Conservation (phyloP, 2,329 filamentous ascomycete species). For the Penicillium griseofulvum region DNA sequence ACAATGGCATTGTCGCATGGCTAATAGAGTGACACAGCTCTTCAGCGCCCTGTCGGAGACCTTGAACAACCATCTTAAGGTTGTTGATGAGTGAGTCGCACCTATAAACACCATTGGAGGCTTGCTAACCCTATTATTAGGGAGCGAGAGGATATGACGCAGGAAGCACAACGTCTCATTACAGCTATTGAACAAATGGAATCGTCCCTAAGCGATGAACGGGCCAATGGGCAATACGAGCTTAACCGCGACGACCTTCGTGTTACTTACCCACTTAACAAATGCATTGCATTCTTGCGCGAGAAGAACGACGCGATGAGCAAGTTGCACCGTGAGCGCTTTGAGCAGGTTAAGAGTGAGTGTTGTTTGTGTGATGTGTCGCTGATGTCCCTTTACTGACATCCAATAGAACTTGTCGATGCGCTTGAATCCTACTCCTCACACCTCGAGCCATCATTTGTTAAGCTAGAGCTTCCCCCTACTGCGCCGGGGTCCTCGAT, state of each 20-base stretch:
- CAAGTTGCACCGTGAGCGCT: slow-evolving; percentile 84
- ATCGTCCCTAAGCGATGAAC: slow-evolving; percentile 75
- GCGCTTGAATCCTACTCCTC: slow-evolving; percentile 95
- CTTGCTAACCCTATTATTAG: slow-evolving; percentile 33
- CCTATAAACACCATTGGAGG: slow-evolving; percentile 4
- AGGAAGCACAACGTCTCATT: slow-evolving; percentile 83
- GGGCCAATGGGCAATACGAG: slow-evolving; percentile 62
- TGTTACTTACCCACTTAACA: slow-evolving; percentile 77
- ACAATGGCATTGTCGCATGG: not conserved
- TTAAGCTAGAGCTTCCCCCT: slow-evolving; percentile 80
- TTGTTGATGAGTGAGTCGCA: slow-evolving; percentile 64
- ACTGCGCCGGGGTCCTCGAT: slow-evolving; percentile 72
- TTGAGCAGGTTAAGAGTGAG: slow-evolving; percentile 91
- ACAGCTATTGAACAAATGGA: slow-evolving; percentile 92
- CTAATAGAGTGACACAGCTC: slow-evolving; percentile 55
- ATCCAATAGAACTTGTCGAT: slow-evolving; percentile 74
- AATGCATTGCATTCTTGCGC: slow-evolving; percentile 75
- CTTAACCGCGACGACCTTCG: slow-evolving; percentile 65
- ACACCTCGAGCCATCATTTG: slow-evolving; percentile 85
- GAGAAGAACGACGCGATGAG: slow-evolving; percentile 80
- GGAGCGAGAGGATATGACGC: slow-evolving; percentile 88
- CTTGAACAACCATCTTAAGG: slow-evolving; percentile 81
- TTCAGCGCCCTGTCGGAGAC: slow-evolving; percentile 90
- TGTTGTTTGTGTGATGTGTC: slow-evolving; percentile 5
- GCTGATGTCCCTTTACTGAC: slow-evolving; percentile 23